phyloP scores from a whole-genome alignment of 139 green algal species.

The Pseudopediastrum boryanum region DNA sequence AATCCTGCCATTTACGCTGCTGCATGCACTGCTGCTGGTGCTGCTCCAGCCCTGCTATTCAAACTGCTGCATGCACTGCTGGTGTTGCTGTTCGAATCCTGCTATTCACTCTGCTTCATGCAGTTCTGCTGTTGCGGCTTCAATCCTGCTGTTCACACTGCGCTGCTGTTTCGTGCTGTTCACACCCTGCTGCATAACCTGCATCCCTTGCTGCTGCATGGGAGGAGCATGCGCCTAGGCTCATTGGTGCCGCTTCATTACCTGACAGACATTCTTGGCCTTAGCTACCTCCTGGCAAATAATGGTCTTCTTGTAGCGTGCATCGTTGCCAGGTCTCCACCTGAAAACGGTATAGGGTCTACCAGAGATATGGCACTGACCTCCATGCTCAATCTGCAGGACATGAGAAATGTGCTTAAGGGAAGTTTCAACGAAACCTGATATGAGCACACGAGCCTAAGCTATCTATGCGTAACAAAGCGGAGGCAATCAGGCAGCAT shows the following conservation, averaged over 20 bases:
- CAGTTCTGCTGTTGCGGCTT: no score
- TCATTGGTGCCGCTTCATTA: no score
- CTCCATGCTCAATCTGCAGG: constrained; percentile 86
- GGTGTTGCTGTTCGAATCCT: no score
- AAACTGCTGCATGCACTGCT: no score
- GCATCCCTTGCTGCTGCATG: no score
- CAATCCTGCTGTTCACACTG: no score
- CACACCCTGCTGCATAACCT: no score
- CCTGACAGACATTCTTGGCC: constrained; percentile 98
- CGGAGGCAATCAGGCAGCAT: neutral
- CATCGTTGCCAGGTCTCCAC: constrained; percentile 88
- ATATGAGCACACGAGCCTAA: neutral
- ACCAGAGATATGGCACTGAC: constrained; percentile 89
- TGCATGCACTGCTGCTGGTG: neutral
- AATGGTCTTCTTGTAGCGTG: constrained; percentile 97
- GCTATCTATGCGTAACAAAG: neutral
- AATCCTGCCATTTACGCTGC: no score
- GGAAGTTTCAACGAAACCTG: neutral
- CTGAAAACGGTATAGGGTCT: constrained; percentile 93
- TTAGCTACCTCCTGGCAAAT: constrained; percentile 99
- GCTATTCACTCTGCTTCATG: no score
- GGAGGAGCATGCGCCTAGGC: no score
- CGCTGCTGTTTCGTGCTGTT: no score
- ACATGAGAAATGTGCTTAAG: neutral
- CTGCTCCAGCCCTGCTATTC: neutral